Conservation (phyloP, 441 rosid genomes). For the Bruguiera hainesii region DNA sequence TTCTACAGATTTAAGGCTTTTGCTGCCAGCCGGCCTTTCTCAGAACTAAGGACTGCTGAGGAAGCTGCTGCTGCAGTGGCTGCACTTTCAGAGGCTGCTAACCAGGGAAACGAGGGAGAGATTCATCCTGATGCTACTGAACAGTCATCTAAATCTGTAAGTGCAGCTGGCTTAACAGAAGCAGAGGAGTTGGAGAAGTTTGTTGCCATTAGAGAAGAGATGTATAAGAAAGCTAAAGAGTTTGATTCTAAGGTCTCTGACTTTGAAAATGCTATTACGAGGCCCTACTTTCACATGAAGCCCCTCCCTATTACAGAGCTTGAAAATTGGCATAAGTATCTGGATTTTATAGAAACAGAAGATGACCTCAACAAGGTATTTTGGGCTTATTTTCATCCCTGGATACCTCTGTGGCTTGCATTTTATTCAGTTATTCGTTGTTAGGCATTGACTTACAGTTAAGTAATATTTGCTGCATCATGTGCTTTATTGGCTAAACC, state of each 20-base stretch:
- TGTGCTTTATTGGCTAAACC: constrained; percentile 94
- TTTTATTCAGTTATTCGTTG: constrained; percentile 50
- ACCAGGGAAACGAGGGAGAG: constrained; percentile 51
- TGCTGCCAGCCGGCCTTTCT: constrained; percentile 69
- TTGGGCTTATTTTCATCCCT: constrained; percentile 37
- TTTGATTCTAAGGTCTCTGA: constrained; percentile 84
- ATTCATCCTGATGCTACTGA: constrained; percentile 51
- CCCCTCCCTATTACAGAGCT: constrained; percentile 88
- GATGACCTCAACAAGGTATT: constrained; percentile 92
- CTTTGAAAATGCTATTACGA: constrained; percentile 89
- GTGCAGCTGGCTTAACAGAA: constrained; percentile 73
- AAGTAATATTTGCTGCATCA: constrained; percentile 90
- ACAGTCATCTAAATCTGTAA: constrained; percentile 54
- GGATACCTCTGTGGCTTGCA: constrained; percentile 36
- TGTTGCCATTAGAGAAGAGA: constrained; percentile 76
- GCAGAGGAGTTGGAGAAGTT: constrained; percentile 96
- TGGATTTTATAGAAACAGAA: constrained; percentile 80
- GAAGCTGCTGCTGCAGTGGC: constrained; percentile 46
- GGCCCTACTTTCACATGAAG: constrained; percentile 96
- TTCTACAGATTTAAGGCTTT: constrained; percentile 73
- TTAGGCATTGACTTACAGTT: constrained; percentile 78
- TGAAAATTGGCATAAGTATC: constrained; percentile 90
- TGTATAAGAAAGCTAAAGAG: constrained; percentile 91
- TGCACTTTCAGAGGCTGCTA: constrained; percentile 41
- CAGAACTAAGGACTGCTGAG: constrained; percentile 74